A percentile compares a stretch with the other conserved stretches of the same genome.
Conservation (phyloP, 495 filamentous ascomycete genomes). For the Glonium stellatum region DNA sequence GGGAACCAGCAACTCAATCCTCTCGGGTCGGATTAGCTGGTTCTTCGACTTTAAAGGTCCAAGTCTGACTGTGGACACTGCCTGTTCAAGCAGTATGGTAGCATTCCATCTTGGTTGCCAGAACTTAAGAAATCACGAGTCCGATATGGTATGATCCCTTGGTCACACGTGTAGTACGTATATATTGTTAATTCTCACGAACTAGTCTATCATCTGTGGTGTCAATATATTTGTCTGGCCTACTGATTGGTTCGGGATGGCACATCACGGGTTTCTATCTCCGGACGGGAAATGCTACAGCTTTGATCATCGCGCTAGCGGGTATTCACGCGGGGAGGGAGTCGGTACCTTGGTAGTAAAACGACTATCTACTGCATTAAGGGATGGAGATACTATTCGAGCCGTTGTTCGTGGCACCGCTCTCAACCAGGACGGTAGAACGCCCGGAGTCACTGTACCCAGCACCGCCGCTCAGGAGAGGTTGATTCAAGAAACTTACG, state of each 20-base stretch:
- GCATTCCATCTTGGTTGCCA: conserved; percentile 5
- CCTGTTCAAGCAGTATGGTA: conserved; percentile 7
- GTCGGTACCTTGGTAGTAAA: conserved; percentile 29
- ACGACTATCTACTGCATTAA: conserved; percentile 25
- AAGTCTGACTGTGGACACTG: conserved; percentile 2
- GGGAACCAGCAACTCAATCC: neutral
- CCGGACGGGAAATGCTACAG: conserved; percentile 15
- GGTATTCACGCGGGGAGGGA: conserved; percentile 21
- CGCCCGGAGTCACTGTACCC: conserved; percentile 18
- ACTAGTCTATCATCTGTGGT: neutral
- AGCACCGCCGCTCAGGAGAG: neutral
- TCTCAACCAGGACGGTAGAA: conserved; percentile 42
- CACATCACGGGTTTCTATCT: conserved; percentile 7
- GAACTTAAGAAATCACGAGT: neutral
- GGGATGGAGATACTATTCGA: conserved; percentile 35
- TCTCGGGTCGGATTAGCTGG: conserved; percentile 1
- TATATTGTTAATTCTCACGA: neutral
- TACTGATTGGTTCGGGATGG: neutral
- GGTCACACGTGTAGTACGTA: no score
- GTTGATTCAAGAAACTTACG: neutral
- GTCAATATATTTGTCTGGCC: neutral
- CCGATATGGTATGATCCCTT: conserved; percentile 7
- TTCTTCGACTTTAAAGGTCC: conserved; percentile 4
- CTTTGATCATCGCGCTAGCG: conserved; percentile 15
- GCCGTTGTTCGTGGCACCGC: conserved; percentile 40